Evolutionary conservation across 192 early-diverging fungal genomes (phyloP), one percentile per base, ranked within the genome.

Genomic region (Entomortierella beljakovae): DNA sequence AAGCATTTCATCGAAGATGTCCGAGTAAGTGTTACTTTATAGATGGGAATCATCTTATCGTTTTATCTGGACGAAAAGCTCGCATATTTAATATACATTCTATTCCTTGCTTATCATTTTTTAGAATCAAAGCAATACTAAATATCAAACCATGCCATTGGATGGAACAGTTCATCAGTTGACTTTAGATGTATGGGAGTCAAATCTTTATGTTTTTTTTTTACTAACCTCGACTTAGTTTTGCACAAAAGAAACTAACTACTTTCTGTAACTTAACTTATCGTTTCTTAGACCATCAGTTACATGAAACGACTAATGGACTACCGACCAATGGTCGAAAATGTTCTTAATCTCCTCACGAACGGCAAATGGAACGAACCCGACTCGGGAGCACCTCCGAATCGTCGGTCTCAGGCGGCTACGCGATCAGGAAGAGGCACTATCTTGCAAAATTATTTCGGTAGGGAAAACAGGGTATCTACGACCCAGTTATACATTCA

Each of bases 111-210:
- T 22, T 35, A 2, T 60, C 42, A 8, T 60, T 48, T 16, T 13
- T 32, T 70, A 79, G 74, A 69, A 70, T 38, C 75, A 83, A 38
- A 83, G 86, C 29, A 85, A 81, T 8, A 43, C 73, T 23, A 67
- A 80, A 56, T 74, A 80, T 49, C 66, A 76, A 29, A 81, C 82
- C 8, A 73, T 95, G 53, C 88, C 92, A 28, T 77, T 73, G 29
- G 95, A 96, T 75, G 95, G 93, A 61, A 94, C 94, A 37, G 92
- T 96, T 3, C 90, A 93, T 66, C 94, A 96, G 81, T 71, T 94
- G 32, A 92, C 94, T 0, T 93, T 88, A 71, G 90, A 87, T 76
- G 93, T 92, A 87, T 69, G 89, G 15, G 34, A 22, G 22, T 1
- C 5, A 20, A 10, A 22, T 60, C 10, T 0, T 40, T 16, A 38